phyloP scores from a whole-genome alignment of 2,329 filamentous ascomycete species.

The Phyllosticta ampelicida region DNA sequence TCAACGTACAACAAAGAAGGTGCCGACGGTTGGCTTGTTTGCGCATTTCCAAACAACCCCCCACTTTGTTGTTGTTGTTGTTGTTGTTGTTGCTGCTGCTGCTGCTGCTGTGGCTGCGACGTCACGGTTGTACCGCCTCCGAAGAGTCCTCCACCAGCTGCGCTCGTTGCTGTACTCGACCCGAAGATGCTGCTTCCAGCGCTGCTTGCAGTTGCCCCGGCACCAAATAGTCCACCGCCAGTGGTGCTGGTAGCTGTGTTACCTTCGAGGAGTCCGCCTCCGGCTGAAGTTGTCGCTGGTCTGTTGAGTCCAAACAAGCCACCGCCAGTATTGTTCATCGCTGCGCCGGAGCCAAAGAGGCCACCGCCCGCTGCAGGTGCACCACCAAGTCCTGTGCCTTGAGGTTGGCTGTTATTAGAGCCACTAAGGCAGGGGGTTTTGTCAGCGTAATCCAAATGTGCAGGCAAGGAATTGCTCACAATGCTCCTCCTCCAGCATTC shows the following conservation, averaged over 20 bases:
- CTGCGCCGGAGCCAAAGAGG: constrained; percentile 17
- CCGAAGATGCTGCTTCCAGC: neutral
- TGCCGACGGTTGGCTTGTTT: constrained; percentile 17
- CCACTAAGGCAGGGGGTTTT: constrained; percentile 1
- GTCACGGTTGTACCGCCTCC: constrained; percentile 15
- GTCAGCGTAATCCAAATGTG: neutral
- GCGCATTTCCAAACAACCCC: constrained; percentile 23
- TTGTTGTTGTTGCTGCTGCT: too few species aligned
- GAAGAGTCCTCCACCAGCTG: constrained; percentile 15
- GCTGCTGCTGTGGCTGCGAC: constrained; percentile 12
- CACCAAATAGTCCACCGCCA: constrained; percentile 26
- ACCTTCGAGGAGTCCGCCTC: constrained; percentile 25
- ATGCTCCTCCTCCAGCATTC: constrained; percentile 36
- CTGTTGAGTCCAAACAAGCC: constrained; percentile 20
- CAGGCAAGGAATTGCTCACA: neutral
- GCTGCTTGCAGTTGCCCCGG: constrained; percentile 18
- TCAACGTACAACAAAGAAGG: constrained; percentile 29
- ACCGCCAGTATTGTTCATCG: constrained; percentile 14
- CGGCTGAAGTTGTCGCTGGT: constrained; percentile 13
- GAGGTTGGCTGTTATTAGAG: constrained; percentile 12
- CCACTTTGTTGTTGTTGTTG: constrained; percentile 19
- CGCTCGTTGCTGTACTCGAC: neutral
- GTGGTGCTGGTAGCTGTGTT: constrained; percentile 13
- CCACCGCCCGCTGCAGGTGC: constrained; percentile 13
- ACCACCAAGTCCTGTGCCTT: neutral